Percentiles rank a stretch among this genome's conserved stretches.
Evolutionary conservation across 345 rosid genomes (phyloP).

Genomic region (Diplotaxis tenuifolia): DNA sequence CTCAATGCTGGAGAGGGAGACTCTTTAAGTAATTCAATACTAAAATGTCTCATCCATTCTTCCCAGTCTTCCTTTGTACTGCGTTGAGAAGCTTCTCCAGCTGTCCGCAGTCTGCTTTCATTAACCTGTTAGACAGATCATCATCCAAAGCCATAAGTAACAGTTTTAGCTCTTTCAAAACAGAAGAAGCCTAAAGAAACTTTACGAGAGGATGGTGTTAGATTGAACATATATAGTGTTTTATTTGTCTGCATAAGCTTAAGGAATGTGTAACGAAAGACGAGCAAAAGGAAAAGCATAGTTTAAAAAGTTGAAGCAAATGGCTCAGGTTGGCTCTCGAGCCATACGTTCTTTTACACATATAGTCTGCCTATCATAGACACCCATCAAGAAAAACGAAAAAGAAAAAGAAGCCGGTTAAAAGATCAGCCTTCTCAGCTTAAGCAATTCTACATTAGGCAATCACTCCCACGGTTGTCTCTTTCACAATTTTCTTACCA

Average conservation of each 20-base stretch:
- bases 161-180: conserved; percentile 14
- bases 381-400: not conserved
- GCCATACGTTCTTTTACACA: conserved; percentile 11
- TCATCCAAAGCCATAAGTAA: conserved; percentile 21
- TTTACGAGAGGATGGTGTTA: conserved; percentile 3
- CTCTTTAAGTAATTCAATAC: conserved; percentile 93
- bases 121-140: conserved; percentile 56
- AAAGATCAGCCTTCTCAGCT: conserved; percentile 17
- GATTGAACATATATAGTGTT: conserved; percentile 11
- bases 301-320: conserved; percentile 12
- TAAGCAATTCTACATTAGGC: conserved; percentile 1
- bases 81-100: conserved; percentile 99
- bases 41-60: conserved; percentile 99
- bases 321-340: conserved; percentile 13
- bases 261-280: conserved; percentile 1
- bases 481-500: not conserved
- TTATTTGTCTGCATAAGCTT: conserved; percentile 8
- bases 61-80: conserved; percentile 99
- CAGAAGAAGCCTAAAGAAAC: not conserved
- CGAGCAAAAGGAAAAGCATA: not conserved
- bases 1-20: conserved; percentile 98
- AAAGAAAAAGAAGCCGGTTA: not conserved
- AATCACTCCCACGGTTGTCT: not conserved
- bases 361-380: not conserved
- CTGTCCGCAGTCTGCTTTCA: conserved; percentile 81